Percentiles rank a stretch among this genome's conserved stretches.
phyloP scores from a whole-genome alignment of 2,329 filamentous ascomycete genomes.

The Endoconidiophora laricicola region DNA sequence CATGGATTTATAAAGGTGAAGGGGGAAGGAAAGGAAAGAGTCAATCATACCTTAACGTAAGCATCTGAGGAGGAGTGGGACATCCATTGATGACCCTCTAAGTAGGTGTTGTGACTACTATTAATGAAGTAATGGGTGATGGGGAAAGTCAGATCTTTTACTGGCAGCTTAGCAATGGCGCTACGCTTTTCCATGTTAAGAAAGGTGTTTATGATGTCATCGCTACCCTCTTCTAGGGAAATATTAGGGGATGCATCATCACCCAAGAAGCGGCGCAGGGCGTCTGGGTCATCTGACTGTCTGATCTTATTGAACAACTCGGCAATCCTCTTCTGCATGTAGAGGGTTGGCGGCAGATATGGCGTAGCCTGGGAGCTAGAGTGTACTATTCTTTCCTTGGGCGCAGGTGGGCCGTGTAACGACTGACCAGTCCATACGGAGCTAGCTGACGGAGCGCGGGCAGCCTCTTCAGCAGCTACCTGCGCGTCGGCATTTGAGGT shows the following conservation, averaged over 20 bases:
- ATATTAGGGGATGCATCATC: neutral
- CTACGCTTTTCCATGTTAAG: constrained; percentile 15
- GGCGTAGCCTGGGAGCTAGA: neutral
- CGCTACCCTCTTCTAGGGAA: neutral
- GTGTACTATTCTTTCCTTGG: neutral
- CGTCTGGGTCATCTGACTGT: neutral
- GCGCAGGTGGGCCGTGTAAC: neutral
- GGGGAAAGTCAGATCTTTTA: constrained; percentile 46
- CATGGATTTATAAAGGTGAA: neutral
- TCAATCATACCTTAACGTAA: constrained; percentile 51
- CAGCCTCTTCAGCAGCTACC: no score
- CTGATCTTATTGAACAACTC: constrained; percentile 1
- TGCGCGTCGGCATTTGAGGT: neutral
- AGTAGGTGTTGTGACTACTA: constrained; percentile 88
- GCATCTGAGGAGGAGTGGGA: constrained; percentile 61
- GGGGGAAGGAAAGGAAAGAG: neutral
- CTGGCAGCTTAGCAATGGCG: constrained; percentile 24
- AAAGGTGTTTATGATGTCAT: constrained; percentile 6
- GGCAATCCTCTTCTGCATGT: constrained; percentile 6
- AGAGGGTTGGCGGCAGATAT: constrained; percentile 7
- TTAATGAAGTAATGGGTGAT: constrained; percentile 87
- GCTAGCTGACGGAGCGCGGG: neutral
- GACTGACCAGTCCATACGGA: neutral
- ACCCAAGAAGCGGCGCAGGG: neutral
- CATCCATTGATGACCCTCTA: constrained; percentile 70